Evolutionary conservation across 2,329 filamentous ascomycete genomes (phyloP).

Genomic region (Elsinoe perseae): DNA sequence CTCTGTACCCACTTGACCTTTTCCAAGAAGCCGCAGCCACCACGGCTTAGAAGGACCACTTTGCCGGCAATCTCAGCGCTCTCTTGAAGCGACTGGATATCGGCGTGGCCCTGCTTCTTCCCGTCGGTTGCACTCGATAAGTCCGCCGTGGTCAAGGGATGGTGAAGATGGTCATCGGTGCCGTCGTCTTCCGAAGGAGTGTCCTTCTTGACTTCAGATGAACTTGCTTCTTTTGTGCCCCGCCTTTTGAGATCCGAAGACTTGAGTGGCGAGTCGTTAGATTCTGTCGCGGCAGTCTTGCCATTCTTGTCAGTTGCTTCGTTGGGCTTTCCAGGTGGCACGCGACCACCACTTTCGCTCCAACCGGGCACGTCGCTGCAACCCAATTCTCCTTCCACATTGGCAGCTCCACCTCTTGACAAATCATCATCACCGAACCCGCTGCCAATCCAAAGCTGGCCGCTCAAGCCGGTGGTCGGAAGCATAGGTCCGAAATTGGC

Average conservation of each 20-base stretch:
- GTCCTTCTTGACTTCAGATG: conserved; percentile 12
- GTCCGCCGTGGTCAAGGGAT: conserved; percentile 42
- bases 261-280: conserved; percentile 10
- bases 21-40: conserved; percentile 91
- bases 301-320: conserved; percentile 20
- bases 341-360: conserved; percentile 46
- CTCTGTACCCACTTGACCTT: conserved; percentile 97
- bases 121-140: conserved; percentile 30
- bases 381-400: conserved; percentile 74
- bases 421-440: conserved; percentile 77
- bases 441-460: conserved; percentile 86
- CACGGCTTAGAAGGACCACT: conserved; percentile 81
- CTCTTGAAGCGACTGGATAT: conserved; percentile 88
- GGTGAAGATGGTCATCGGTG: conserved; percentile 76
- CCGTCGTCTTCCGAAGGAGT: conserved; percentile 53
- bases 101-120: conserved; percentile 54
- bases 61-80: conserved; percentile 88
- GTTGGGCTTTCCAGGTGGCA: conserved; percentile 16
- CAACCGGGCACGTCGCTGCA: conserved; percentile 93
- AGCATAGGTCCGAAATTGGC: conserved; percentile 85
- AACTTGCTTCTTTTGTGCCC: conserved; percentile 15
- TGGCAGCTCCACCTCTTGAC: conserved; percentile 47
- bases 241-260: conserved; percentile 23
- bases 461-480: conserved; percentile 68
- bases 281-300: conserved; percentile 21